Evolutionary conservation across 345 rosid species (phyloP), one percentile per base, ranked within the genome.

Genomic region (Tarenaya hassleriana): DNA sequence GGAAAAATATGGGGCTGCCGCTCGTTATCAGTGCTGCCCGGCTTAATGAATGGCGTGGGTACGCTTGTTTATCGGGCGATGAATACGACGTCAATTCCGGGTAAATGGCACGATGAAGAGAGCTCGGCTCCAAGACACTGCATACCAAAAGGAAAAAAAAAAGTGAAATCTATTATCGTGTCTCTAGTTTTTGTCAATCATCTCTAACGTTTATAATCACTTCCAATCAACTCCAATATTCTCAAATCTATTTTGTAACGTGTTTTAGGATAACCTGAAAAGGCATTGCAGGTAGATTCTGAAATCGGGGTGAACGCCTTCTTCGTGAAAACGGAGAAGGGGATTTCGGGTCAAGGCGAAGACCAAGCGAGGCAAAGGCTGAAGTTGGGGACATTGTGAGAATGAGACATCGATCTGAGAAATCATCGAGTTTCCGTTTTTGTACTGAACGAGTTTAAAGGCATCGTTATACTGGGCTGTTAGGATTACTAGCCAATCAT

Each of bases 281-380:
- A 92, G 98, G 73, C 96, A 92, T 55, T 88, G 98, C 58, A 92
- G 63, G 69, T 83, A 88, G 68, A 92, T 88, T 67, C 91, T 75
- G 63, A 81, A 85, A 66, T 92, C 94, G 37, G 95, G 98, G 69
- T 92, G 98, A 60, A 88, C 97, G 41, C 95, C 98, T 81, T 92
- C 97, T 77, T 92, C 97, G 56, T 92, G 95, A 67, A 85, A 80
- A 55, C 83, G 91, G 48, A 85, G 83, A 67, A 92, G 88, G 51
- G 94, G 97, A 50, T 88, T 88, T 46, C 97, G 83, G 37, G 88
- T 95, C 61, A 92, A 65, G 52, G 97, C 98, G 65, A 92, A 92
- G 64, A 85, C 79, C 65, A 92, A 75, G 14, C 85, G 88, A 59
- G 98, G 88, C 55, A 92, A 67, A n/a, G 73, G 75, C 72, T 85